A percentile compares a stretch with the other conserved stretches of the same genome.
Conservation (phyloP, 768 basidiomycete genomes). For the Pluteus cervinus region DNA sequence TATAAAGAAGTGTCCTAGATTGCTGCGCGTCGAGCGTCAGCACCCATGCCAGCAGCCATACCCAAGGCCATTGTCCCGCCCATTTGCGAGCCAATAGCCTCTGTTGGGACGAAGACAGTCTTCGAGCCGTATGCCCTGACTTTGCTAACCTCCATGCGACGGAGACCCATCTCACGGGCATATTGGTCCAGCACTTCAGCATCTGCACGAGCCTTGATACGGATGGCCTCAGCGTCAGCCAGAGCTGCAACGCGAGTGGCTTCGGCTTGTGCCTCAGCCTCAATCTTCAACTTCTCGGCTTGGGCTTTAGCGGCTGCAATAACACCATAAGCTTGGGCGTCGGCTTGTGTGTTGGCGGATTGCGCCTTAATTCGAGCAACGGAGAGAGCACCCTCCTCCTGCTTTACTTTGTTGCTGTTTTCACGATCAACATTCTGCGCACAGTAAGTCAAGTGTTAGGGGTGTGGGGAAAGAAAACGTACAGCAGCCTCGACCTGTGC, state of each 20-base stretch:
- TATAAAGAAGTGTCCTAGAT: slow-evolving; percentile 1
- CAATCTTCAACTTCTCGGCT: slow-evolving; percentile 64
- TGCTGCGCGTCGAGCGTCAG: slow-evolving; percentile 19
- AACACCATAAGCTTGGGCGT: slow-evolving; percentile 69
- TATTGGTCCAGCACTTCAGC: slow-evolving; percentile 54
- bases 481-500: slow-evolving; percentile 86
- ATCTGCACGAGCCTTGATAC: slow-evolving; percentile 61
- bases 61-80: slow-evolving; percentile 58
- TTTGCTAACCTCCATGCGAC: slow-evolving; percentile 57
- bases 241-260: slow-evolving; percentile 71
- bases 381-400: slow-evolving; percentile 72
- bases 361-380: slow-evolving; percentile 77
- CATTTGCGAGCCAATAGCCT: slow-evolving; percentile 52
- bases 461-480: slow-evolving; percentile 16
- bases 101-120: slow-evolving; percentile 66
- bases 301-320: slow-evolving; percentile 72
- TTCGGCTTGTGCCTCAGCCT: slow-evolving; percentile 72
- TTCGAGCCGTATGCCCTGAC: slow-evolving; percentile 62
- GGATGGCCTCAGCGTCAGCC: slow-evolving; percentile 67
- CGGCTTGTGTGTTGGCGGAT: slow-evolving; percentile 57
- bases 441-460: neutral
- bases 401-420: slow-evolving; percentile 84
- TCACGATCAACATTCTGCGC: slow-evolving; percentile 76
- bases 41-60: slow-evolving; percentile 66
- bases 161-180: slow-evolving; percentile 72